These are phyloP conservation scores for Hyparrhenia diplandra DNA, from an alignment of 176 grass and related monocot genomes.

Conservation along the genomic window DNA sequence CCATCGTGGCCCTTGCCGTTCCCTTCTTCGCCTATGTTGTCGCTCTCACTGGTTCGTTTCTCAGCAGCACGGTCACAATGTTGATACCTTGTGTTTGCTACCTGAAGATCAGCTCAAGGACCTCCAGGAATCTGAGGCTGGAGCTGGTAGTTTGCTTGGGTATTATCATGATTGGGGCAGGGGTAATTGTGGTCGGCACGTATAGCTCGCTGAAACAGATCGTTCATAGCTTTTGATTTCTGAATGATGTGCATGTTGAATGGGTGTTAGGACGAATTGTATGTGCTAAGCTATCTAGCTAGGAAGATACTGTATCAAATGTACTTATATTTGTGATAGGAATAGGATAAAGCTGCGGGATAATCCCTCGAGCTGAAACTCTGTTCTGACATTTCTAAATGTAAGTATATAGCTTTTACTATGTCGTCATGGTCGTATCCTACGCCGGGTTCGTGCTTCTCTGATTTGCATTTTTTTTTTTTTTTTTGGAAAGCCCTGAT, in stretches of 20 bases:
- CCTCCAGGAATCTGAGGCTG: constrained; percentile 35
- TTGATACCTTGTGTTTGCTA: constrained; percentile 71
- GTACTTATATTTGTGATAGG: no score
- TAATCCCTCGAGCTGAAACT: no score
- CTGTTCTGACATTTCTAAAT: no score
- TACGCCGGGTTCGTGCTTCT: not conserved
- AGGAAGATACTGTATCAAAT: not conserved
- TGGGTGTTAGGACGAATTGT: not conserved
- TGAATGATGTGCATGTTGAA: constrained; percentile 14
- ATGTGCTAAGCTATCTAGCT: not conserved
- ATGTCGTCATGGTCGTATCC: not conserved
- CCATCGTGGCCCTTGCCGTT: constrained; percentile 48
- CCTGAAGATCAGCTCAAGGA: constrained; percentile 64
- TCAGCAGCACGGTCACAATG: constrained; percentile 70
- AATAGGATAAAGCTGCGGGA: no score
- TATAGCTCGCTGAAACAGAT: constrained; percentile 72
- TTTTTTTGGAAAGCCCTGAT: no score
- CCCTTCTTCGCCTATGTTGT: constrained; percentile 67
- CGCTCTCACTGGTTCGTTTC: constrained; percentile 57
- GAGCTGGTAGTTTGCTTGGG: constrained; percentile 43
- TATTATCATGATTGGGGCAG: constrained; percentile 47
- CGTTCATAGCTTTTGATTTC: constrained; percentile 48
- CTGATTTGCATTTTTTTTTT: not conserved
- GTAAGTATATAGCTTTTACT: no score
- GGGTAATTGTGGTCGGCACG: constrained; percentile 57